Evolutionary conservation across 116 monocot genomes (phyloP), one percentile per base, ranked within the genome.

Genomic region (Trichopus zeylanicus): DNA sequence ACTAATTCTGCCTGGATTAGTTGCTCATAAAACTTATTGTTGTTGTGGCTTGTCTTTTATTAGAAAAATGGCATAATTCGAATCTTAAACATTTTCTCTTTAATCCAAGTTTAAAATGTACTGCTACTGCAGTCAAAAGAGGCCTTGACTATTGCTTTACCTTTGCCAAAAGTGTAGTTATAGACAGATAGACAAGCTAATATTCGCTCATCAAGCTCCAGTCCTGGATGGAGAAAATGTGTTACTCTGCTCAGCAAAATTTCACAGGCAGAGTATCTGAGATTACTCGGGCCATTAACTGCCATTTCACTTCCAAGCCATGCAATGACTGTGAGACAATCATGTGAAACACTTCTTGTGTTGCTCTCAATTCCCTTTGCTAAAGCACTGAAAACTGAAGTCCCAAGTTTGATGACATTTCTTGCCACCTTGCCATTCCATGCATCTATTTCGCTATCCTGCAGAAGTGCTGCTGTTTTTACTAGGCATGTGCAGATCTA

Each of bases 151-250:
- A 42, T n/a, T 42, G 42, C 42, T 31, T 61, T 69, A 95, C 90
- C 97, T 97, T 84, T 97, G 13, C 97, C 91, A 55, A 77, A 86
- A 33, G 87, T 91, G 65, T 79, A 90, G 66, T 84, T 87, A 49
- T 97, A 97, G 24, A 91, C 48, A 55, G 79, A 83, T 5, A 91
- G 51, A 38, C 97, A 90, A 34, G 91, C 91, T 48, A 97, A 52
- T 48, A 97, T 59, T 69, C 97, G 74, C 56, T 97, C 97, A 51
- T 90, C 97, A 47, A 97, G 77, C 22, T 84, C 81, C 53, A 65
- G 74, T 22, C 91, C 87, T 21, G 97, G 97, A 72, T 97, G 91
- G n/a, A 97, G 79, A 78, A 90, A 84, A 12, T 54, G 48, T 27
- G 74, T 61, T 33, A 97, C 65, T 32, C 81, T 86, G 67, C 42